Base-by-base conservation (phyloP, 2,329 filamentous ascomycete species). In the Paracoccidioides brasiliensis region DNA sequence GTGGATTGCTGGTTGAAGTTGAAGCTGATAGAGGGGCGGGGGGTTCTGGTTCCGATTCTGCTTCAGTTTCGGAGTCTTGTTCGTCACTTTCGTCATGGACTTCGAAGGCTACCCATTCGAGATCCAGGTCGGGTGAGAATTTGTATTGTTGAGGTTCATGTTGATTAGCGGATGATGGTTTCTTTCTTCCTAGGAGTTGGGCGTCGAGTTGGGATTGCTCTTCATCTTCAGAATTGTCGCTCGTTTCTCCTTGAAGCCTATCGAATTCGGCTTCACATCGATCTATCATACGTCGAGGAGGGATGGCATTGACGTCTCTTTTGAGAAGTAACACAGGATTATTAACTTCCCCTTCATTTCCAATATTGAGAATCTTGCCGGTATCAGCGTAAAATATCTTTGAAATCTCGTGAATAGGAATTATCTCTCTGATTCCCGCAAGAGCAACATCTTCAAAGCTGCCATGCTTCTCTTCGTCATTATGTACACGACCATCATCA, bases 351-450 rank as follows among this genome's bases (percentile, higher is more conserved):
- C 78, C 81, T 30, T 85, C 80, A 2, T 73, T 77, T 12, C 84
- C 84, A 55, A 96, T 90, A 58, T 95, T 95, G 32, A 96, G 76
- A 8, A 96, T 88, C 62, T 88, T 88, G 15, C 90, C 90, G 0
- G 88, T 94, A 61, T 95, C 88, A 0, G 90, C 89, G 64, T 95
- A 96, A 70, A 95, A 95, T 37, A 95, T 88, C 66, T 94, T 95
- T 5, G 89, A 87, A 4, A 95, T 80, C 64, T 88, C 80, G 64
- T 88, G 83, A 22, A 88, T 80, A 1, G 85, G 85, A 14, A 88
- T 71, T 41, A 80, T 74, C 61, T 86, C 82, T 49, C 84, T 75
- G 33, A 87, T 79, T 1, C 85, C 85, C 12, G 85, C 84, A 10
- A 75, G 69, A 3, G 67, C 58, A 37, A 88, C 75, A 49, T 80